Evolutionary conservation across 805 yeast species (phyloP), one percentile per base, ranked within the genome.

Genomic region (Candida palmyrensis): DNA sequence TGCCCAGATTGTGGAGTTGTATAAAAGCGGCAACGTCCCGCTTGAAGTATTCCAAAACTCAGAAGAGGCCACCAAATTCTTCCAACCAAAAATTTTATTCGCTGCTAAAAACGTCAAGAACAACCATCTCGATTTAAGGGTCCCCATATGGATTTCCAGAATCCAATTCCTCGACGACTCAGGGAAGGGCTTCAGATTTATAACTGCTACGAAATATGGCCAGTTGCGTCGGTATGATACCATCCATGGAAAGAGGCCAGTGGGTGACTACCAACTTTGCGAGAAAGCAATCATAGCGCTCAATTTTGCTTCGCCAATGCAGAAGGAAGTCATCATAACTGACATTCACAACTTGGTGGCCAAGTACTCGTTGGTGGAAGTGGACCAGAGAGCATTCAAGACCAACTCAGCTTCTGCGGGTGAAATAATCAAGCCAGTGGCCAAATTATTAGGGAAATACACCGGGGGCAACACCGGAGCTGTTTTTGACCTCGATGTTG

Each of bases 41-140:
- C 30, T 35, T 10, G 33, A 43, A 7, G 30, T 32, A 10, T 45
- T 49, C 51, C 20, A 17, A 20, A 45, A 48, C 5, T 47, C 49
- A 25, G 25, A 39, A 11, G 23, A 48, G 10, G 40, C 44, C 3
- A 47, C 54, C 29, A 35, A 23, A 3, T 40, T 41, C 23, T 45
- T 57, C 40, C 49, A 55, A 15, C 43, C 53, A 1, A 45, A 47
- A 44, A 48, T 48, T 4, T 37, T 82, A 4, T 89, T 82, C 70
- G 68, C 72, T 43, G 95, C 82, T 2, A 83, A 83, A 51, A 87
- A 87, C 53, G 95, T 87, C n/a, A 76, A 81, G 39, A 79, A 85
- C 45, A 84, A 82, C 57, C 75, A 72, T 41, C 59, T 90, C 18
- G 94, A 84, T 45, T 60, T 92, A 41, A 71, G 88, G 38, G 92